Evolutionary conservation across 257 asterid genomes (phyloP).

Genomic region (Nicotiana paniculata): DNA sequence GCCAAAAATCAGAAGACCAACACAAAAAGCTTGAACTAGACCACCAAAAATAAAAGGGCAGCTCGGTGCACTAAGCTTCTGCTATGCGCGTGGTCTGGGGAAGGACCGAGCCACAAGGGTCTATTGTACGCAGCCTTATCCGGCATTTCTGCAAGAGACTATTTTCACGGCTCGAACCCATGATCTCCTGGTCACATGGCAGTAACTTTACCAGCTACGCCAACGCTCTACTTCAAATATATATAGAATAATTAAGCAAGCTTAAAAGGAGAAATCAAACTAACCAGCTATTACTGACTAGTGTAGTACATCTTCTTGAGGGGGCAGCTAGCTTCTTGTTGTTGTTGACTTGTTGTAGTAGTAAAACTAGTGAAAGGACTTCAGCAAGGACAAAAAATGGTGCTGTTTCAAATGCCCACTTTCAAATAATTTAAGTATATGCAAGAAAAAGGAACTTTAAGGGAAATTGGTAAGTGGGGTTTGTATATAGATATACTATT

Average conservation of each 20-base stretch:
- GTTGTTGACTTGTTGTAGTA: neutral
- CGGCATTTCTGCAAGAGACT: too few relatives aligned
- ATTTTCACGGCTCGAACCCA: too few relatives aligned
- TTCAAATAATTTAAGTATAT: neutral
- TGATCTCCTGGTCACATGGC: too few relatives aligned
- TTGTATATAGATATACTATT: neutral
- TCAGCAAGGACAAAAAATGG: slow-evolving; percentile 20
- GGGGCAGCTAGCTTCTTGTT: neutral
- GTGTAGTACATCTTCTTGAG: neutral
- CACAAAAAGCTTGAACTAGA: neutral
- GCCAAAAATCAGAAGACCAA: neutral
- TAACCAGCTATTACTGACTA: slow-evolving; percentile 3
- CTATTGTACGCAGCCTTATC: too few relatives aligned
- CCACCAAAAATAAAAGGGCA: neutral
- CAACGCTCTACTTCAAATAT: neutral
- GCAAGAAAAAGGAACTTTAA: neutral
- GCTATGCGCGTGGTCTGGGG: too few relatives aligned
- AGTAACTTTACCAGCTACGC: too few relatives aligned
- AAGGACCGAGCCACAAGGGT: too few relatives aligned
- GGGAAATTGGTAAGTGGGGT: slow-evolving; percentile 5
- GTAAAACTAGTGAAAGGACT: slow-evolving; percentile 5
- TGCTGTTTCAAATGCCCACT: slow-evolving; percentile 12
- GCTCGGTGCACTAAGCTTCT: too few relatives aligned
- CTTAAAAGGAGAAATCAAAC: neutral
- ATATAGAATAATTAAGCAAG: neutral